phyloP scores from a whole-genome alignment of 345 rosid species.

The Sonneratia alba region DNA sequence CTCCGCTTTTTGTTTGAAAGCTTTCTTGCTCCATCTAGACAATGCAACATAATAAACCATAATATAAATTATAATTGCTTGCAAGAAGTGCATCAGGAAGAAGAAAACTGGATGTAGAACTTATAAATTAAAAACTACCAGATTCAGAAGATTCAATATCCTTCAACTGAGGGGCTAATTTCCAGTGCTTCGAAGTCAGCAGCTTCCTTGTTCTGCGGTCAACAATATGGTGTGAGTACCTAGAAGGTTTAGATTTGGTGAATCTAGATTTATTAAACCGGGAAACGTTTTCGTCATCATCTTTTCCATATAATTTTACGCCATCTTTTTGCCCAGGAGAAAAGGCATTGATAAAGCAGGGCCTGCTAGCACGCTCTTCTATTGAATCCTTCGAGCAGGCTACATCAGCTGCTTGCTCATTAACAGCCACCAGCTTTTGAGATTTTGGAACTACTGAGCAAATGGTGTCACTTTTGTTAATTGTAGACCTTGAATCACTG shows the following conservation, averaged over 20 bases:
- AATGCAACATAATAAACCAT: conserved; percentile 11
- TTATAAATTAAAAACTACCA: conserved; percentile 29
- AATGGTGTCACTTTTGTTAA: conserved; percentile 7
- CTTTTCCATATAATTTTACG: conserved; percentile 49
- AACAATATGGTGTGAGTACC: conserved; percentile 48
- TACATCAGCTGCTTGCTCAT: conserved; percentile 21
- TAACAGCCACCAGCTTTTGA: conserved; percentile 11
- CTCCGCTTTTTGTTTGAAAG: conserved; percentile 56
- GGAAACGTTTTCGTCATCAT: conserved; percentile 61
- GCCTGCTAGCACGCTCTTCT: conserved; percentile 18
- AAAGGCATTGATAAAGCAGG: conserved; percentile 26
- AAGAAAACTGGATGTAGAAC: background rate
- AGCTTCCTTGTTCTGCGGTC: conserved; percentile 55
- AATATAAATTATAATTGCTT: background rate
- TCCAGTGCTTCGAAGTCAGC: conserved; percentile 56
- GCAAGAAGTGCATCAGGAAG: background rate
- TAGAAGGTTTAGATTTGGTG: conserved; percentile 38
- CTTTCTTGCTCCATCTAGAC: conserved; percentile 45
- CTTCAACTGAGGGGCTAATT: conserved; percentile 47
- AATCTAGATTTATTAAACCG: conserved; percentile 42
- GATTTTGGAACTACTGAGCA: background rate
- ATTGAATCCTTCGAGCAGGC: conserved; percentile 27
- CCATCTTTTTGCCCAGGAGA: conserved; percentile 18
- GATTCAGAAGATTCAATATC: conserved; percentile 42
- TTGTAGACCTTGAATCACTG: conserved; percentile 14